Evolutionary conservation across 1,139 yeast genomes (phyloP), one percentile per base, ranked within the genome.

Genomic region (Yamadazyma membranifaciens): DNA sequence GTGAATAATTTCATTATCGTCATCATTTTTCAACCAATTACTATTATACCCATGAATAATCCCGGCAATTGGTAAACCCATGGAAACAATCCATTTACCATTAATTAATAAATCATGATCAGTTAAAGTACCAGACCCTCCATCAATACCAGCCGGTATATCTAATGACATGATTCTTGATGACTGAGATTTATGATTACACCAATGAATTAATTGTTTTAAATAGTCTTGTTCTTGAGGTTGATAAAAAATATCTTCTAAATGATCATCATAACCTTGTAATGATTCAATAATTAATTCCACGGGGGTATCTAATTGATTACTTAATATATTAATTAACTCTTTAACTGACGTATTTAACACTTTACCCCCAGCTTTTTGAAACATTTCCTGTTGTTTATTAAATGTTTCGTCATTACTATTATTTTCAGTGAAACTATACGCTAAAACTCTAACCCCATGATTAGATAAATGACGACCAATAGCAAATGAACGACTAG

Each of bases 111-210:
- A 47, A 3, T 55, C 50, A 32, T 62, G 63, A 31, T 67, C 68
- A 45, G 58, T 58, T 2, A 65, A 55, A 4, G 81, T 73, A 7
- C 96, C 96, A 0, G 94, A 81, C 4, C 95, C 87, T 7, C 94
- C 84, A 55, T 88, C 96, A 33, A 86, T 69, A 6, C 96, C 96
- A 0, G 91, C 77, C 2, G 96, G 94, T 27, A 87, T 78, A 54
- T 88, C 96, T 22, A 89, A 60, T 0, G 95, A 84, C 67, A 87
- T 65, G 11, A 82, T 65, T 37, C 78, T 75, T 7, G 74, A 65
- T 35, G 65, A 65, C 31, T 66, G 68, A 11, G 57, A 57, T n/a
- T 75, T 75, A 37, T 66, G 67, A 48, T 85, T 84, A 46, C 86
- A 78, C 96, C 96, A 89, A n/a, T 33, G 24, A 2, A 50, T 40